phyloP scores from a whole-genome alignment of 176 grass and related monocot genomes.

The Areca catechu region DNA sequence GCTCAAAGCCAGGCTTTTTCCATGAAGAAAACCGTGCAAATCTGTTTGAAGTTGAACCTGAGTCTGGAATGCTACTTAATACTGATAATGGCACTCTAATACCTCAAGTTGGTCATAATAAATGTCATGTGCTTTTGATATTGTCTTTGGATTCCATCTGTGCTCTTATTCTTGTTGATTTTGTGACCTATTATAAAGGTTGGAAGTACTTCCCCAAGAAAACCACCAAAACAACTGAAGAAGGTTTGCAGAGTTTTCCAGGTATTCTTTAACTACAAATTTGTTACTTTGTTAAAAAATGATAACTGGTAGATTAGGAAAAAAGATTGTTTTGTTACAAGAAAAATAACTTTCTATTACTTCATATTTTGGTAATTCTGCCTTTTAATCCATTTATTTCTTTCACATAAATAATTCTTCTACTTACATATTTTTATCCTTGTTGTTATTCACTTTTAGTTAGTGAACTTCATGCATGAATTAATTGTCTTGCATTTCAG shows the following conservation, averaged over 20 bases:
- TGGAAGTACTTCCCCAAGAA: constrained; percentile 48
- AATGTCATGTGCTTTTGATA: neutral
- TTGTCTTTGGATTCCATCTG: constrained; percentile 15
- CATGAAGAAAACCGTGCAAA: constrained; percentile 86
- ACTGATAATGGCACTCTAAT: constrained; percentile 38
- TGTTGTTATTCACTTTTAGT: too few relatives aligned
- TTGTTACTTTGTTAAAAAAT: neutral
- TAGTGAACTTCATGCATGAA: too few relatives aligned
- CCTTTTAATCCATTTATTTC: too few relatives aligned
- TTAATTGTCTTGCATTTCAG: constrained; percentile 33
- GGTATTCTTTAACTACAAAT: constrained; percentile 32
- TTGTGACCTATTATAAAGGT: constrained; percentile 33
- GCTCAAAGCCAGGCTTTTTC: constrained; percentile 90
- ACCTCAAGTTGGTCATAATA: constrained; percentile 59
- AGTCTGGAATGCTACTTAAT: constrained; percentile 93
- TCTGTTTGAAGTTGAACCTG: constrained; percentile 93
- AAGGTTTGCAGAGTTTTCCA: constrained; percentile 75
- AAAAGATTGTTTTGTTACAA: too few relatives aligned
- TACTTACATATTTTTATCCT: too few relatives aligned
- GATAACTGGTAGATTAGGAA: too few relatives aligned
- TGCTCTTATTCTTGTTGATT: constrained; percentile 18
- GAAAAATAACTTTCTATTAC: too few relatives aligned
- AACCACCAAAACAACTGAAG: constrained; percentile 27
- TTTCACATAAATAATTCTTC: too few relatives aligned
- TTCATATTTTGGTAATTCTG: too few relatives aligned